Evolutionary conservation across 208 protist species (phyloP).

Genomic region (Lotmaria passim): DNA sequence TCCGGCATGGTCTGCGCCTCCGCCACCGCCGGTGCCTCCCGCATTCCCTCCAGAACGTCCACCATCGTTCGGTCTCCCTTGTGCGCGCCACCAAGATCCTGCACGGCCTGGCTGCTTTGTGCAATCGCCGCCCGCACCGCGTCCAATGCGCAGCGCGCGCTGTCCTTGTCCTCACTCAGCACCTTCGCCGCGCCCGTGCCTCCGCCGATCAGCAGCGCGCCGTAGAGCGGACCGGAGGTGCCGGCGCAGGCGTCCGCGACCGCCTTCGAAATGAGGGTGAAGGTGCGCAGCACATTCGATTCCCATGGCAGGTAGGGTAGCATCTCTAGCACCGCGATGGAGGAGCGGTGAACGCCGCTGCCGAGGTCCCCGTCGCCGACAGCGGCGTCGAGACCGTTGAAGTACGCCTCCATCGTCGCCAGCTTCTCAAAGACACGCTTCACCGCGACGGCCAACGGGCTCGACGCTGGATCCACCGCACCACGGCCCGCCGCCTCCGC

Average conservation of each 20-base stretch:
- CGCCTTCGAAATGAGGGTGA: slow-evolving; percentile 53
- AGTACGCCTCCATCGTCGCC: slow-evolving; percentile 32
- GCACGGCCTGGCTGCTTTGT: slow-evolving; percentile 43
- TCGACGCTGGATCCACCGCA: background rate
- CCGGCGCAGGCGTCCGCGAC: slow-evolving; percentile 64
- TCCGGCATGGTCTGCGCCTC: slow-evolving; percentile 39
- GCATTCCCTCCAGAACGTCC: slow-evolving; percentile 60
- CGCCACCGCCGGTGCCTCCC: slow-evolving; percentile 29
- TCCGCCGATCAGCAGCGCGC: slow-evolving; percentile 56
- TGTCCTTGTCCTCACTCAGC: slow-evolving; percentile 17
- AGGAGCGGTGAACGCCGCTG: slow-evolving; percentile 56
- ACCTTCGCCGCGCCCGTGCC: slow-evolving; percentile 31
- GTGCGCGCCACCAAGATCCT: slow-evolving; percentile 52
- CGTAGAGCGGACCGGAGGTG: slow-evolving; percentile 72
- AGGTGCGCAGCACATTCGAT: slow-evolving; percentile 31
- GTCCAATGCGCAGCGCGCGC: slow-evolving; percentile 10
- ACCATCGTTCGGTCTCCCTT: slow-evolving; percentile 77
- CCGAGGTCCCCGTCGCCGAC: slow-evolving; percentile 74
- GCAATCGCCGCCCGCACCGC: slow-evolving; percentile 45
- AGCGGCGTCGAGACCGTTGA: slow-evolving; percentile 65
- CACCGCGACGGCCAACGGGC: slow-evolving; percentile 22
- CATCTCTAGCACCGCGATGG: slow-evolving; percentile 37
- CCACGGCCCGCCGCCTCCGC: slow-evolving; percentile 14
- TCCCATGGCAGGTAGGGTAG: slow-evolving; percentile 55
- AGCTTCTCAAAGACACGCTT: slow-evolving; percentile 44